Evolutionary conservation across 2,329 filamentous ascomycete species (phyloP), one percentile per base, ranked within the genome.

Genomic region (Bipolaris victoriae): DNA sequence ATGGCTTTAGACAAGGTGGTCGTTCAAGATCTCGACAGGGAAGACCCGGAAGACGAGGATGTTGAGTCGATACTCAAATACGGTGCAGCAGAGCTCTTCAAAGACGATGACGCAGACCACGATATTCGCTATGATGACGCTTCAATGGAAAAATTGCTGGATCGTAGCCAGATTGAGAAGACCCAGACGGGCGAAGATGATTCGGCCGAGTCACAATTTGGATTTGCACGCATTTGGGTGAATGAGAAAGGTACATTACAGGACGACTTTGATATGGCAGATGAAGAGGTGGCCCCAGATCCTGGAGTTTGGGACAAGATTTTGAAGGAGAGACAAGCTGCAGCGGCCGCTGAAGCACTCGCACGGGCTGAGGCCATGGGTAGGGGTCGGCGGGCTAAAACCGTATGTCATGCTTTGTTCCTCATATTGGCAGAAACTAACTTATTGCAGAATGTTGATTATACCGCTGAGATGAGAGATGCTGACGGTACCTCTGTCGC

Each of bases 1-100:
- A 92, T 99, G 87, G 92, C 92, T 0, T 84, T 99, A 0, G 95
- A 99, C 68, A 93, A 98, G 75, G 90, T 95, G 1, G 84, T 99
- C 18, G 97, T 99, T 58, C 93, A 98, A 73, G 89, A 87, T 51
- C 92, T 99, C 86, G 91, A 93, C 55, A 86, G 87, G 2, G 88
- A 93, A n/a, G 90, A 95, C 44, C 86, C 94, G 36, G 87, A 86
- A 7, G 87, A 88, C 7, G 83, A 90, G 58, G 92, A 98, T 69
- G 79, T 98, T 4, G 92, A 96, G 67, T 91, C 90, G 0, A 93
- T 98, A 58, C 82, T 99, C 37, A 90, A 89, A 64, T 90, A 96
- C 70, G 95, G 95, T 51, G 93, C 94, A 0, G 87, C 90, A 57
- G 90, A 93, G 10, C 80, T 99, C 3, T 98, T 99, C 73, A 85